These are phyloP conservation scores for Colletotrichum shisoi DNA, from an alignment of 2,329 filamentous ascomycete species.

Conservation along the genomic window DNA sequence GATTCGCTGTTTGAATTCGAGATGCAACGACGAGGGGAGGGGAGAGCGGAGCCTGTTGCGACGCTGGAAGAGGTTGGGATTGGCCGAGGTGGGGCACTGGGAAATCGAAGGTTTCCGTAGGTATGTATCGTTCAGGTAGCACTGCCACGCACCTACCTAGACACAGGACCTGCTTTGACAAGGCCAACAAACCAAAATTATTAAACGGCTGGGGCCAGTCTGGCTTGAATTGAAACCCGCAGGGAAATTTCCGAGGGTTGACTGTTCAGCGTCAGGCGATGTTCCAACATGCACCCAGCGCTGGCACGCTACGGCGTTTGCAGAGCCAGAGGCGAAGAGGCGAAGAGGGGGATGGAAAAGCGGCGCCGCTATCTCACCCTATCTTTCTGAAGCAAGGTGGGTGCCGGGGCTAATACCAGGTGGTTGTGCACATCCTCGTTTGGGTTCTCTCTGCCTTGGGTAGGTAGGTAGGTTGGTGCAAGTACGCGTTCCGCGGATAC, in stretches of 20 bases:
- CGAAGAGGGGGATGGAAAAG: background rate
- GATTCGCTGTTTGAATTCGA: conserved; percentile 33
- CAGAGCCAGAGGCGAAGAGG: background rate
- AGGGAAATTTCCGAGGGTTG: conserved; percentile 23
- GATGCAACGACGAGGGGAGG: conserved; percentile 25
- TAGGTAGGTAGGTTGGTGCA: background rate
- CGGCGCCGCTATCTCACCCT: conserved; percentile 26
- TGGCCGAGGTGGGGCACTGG: conserved; percentile 22
- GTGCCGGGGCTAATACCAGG: conserved; percentile 25
- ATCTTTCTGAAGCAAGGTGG: conserved; percentile 37
- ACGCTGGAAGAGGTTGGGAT: conserved; percentile 36
- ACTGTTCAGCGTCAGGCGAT: conserved; percentile 23
- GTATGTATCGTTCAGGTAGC: conserved; percentile 26
- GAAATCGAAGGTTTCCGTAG: conserved; percentile 22
- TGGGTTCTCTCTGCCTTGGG: background rate
- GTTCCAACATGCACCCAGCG: conserved; percentile 4
- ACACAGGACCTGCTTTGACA: background rate
- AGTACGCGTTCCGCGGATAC: conserved; percentile 13
- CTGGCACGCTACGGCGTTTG: conserved; percentile 9
- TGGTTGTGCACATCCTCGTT: conserved; percentile 10
- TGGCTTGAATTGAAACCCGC: conserved; percentile 24
- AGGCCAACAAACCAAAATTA: conserved; percentile 5
- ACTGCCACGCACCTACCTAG: background rate
- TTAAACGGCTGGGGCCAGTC: conserved; percentile 12
- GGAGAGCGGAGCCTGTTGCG: conserved; percentile 31